Conservation (phyloP, 2,329 filamentous ascomycete species). For the Thielaviopsis ethacetica region DNA sequence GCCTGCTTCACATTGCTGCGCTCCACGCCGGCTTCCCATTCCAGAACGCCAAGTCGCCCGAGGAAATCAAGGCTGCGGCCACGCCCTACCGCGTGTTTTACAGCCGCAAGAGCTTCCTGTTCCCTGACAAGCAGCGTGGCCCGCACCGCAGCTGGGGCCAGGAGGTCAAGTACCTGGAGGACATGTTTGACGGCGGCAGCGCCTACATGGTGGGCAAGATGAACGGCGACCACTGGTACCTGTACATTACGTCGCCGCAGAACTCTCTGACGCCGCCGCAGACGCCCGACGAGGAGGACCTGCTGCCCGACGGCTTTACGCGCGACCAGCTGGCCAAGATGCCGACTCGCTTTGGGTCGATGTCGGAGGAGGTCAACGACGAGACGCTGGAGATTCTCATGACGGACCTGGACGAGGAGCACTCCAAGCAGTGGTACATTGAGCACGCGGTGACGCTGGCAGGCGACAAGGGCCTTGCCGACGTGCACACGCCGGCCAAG, state of each 20-base stretch:
- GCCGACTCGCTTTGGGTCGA: slow-evolving; percentile 28
- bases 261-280: slow-evolving; percentile 64
- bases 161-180: slow-evolving; percentile 83
- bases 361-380: slow-evolving; percentile 39
- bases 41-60: slow-evolving; percentile 47
- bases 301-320: slow-evolving; percentile 21
- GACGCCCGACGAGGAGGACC: slow-evolving; percentile 40
- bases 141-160: slow-evolving; percentile 96
- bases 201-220: slow-evolving; percentile 99
- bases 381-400: slow-evolving; percentile 64
- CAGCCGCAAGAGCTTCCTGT: slow-evolving; percentile 96
- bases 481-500: slow-evolving; percentile 17
- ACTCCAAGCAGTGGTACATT: slow-evolving; percentile 55
- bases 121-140: slow-evolving; percentile 82
- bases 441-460: slow-evolving; percentile 74
- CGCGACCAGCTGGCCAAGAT: slow-evolving; percentile 30
- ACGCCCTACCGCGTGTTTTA: slow-evolving; percentile 95
- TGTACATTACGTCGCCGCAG: slow-evolving; percentile 86
- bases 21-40: slow-evolving; percentile 78
- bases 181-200: slow-evolving; percentile 79
- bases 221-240: slow-evolving; percentile 98
- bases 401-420: slow-evolving; percentile 53
- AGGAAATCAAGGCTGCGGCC: slow-evolving; percentile 58
- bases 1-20: slow-evolving; percentile 83
- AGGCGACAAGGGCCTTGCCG: slow-evolving; percentile 57